Conservation (phyloP, 2,329 filamentous ascomycete genomes). For the Chlorencoelia australis region DNA sequence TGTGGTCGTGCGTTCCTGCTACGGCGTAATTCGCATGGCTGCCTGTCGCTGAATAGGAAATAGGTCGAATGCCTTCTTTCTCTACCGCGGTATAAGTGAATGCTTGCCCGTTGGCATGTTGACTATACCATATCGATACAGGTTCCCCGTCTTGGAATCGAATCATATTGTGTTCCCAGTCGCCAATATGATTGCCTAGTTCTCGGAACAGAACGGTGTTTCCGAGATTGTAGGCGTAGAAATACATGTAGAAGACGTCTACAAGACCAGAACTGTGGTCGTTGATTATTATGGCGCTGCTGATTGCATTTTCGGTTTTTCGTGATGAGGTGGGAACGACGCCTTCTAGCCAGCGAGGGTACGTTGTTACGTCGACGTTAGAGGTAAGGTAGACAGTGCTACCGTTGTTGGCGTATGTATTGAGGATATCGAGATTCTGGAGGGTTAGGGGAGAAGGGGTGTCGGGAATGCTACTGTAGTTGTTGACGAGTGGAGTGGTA, state of each 20-base stretch:
- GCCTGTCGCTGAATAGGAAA: constrained; percentile 49
- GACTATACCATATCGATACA: constrained; percentile 49
- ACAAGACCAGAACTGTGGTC: constrained; percentile 39
- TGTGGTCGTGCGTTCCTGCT: constrained; percentile 49
- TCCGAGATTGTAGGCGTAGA: constrained; percentile 27
- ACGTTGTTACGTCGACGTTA: constrained; percentile 35
- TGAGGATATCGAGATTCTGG: constrained; percentile 38
- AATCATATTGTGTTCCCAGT: constrained; percentile 60
- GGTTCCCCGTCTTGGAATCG: constrained; percentile 49
- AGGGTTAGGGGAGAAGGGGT: constrained; percentile 33
- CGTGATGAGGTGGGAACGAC: constrained; percentile 41
- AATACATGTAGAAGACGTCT: constrained; percentile 29
- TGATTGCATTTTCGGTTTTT: constrained; percentile 39
- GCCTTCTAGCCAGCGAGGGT: constrained; percentile 40
- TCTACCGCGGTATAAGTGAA: constrained; percentile 47
- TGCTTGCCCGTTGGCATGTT: constrained; percentile 52
- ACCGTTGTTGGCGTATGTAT: constrained; percentile 31
- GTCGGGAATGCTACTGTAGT: constrained; percentile 30
- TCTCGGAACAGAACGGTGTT: constrained; percentile 25
- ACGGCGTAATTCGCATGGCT: constrained; percentile 57
- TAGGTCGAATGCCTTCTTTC: constrained; percentile 42
- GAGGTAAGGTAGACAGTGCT: constrained; percentile 39
- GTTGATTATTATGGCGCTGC: constrained; percentile 44
- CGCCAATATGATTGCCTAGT: constrained; percentile 45
- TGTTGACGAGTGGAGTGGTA: constrained; percentile 36